Evolutionary conservation across 1,284 basidiomycete species (phyloP), one percentile per base, ranked within the genome.

Genomic region (Inonotus hispidus): DNA sequence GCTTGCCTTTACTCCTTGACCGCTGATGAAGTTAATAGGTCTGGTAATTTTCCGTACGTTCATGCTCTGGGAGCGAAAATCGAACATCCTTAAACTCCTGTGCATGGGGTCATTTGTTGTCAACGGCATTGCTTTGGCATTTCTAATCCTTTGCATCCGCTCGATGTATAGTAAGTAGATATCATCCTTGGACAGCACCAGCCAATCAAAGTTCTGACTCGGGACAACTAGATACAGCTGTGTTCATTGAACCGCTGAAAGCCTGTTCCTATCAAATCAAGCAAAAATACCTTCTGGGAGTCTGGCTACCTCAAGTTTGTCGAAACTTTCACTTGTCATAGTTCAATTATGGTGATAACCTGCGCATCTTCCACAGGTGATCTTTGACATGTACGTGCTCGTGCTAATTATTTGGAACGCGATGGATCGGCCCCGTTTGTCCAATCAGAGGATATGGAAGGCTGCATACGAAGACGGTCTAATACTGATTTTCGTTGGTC

Each of bases 1-100:
- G 27, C 32, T 16, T 35, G 3, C 50, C 14, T 52, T 35, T 6
- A 14, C 6, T n/a, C 5, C 6, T 13, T 52, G 27, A 4, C 3
- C 19, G 11, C 50, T 52, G 13, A 52, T 3, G 10, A n/a, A 19
- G 8, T 35, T 11, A 11, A 14, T 27, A 52, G 56, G 41, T 25
- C 56, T 57, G 13, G 56, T 57, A n/a, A 57, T 57, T 29, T 57
- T 57, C 19, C 56, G 56, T 19, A 57, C 56, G 0, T 57, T 57
- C 41, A 47, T 57, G 29, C 56, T 57, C 19, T 57, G 56, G 56
- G 46, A 47, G 8, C n/a, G 41, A 11, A 47, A 37, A 19, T 16
- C 27, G n/a, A 27, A 27, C 2, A 47, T 57, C 27, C 47, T 59
- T 21, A 13, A 32, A n/a, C 47, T 59, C 4, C 25, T 50, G n/a